Evolutionary conservation across 306 rosid genomes (phyloP), one percentile per base, ranked within the genome.

Genomic region (Rubus idaeus): DNA sequence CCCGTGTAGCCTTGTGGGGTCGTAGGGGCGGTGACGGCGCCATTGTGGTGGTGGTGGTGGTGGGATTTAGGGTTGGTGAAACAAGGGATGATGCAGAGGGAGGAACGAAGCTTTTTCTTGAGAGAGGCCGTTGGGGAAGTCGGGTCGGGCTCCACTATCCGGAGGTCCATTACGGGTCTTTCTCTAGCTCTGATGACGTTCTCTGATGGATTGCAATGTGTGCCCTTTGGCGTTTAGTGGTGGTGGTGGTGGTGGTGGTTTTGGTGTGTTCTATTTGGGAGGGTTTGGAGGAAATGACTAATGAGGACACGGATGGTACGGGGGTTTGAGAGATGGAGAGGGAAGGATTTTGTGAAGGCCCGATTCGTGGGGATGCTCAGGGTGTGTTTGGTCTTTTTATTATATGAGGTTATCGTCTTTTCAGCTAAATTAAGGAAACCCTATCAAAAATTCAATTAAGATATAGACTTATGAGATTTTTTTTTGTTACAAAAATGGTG

Each of bases 21-120:
- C 47, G 75, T 10, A 18, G 76, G 26, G 71, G 77, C 23, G 41
- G 75, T 63, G 73, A 20, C 69, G 77, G 66, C 4, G 53, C 64
- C 39, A 5, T 10, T 9, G 26, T 44, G 44, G 70, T 55, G 78
- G 57, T 79, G 80, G 20, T 64, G 76, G 69, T 76, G 66, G 68
- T 40, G 79, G 68, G 10, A 18, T 41, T 10, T 18, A 17, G 21
- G 44, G 30, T 42, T 18, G 74, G 49, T n/a, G 71, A 56, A 74
- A 39, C 83, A 75, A 17, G 81, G 87, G 65, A 90, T 80, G 72
- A 86, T 81, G 57, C 86, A 87, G 8, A 89, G 81, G 1, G 96
- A 79, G 62, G 85, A 87, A 46, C 86, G 83, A 81, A 81, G 46
- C 35, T 72, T 87, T 67, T 78, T 66, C 49, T 73, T 84, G 45